These are phyloP conservation scores for Talaromyces atroroseus DNA, from an alignment of 2,329 filamentous ascomycete species.

Conservation along the genomic window DNA sequence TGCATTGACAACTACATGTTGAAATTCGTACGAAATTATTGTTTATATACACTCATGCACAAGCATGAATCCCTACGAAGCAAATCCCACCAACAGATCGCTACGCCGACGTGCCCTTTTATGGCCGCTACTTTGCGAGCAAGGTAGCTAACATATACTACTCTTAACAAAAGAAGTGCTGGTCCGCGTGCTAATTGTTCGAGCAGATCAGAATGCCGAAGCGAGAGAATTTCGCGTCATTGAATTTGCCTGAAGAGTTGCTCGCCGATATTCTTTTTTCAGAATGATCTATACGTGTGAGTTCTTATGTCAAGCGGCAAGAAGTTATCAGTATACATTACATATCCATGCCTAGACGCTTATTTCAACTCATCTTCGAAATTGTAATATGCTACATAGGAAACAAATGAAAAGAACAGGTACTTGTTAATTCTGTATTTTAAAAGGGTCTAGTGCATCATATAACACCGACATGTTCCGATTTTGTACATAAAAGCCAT, in stretches of 20 bases:
- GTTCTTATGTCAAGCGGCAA: background rate
- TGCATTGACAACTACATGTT: too few relatives aligned
- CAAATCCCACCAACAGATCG: slow-evolving; percentile 25
- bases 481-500: slow-evolving; percentile 35
- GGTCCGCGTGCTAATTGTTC: slow-evolving; percentile 10
- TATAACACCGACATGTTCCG: slow-evolving; percentile 28
- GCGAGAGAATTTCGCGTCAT: background rate
- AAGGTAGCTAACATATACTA: slow-evolving; percentile 33
- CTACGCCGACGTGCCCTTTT: slow-evolving; percentile 27
- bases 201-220: slow-evolving; percentile 23
- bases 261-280: background rate
- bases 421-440: slow-evolving; percentile 26
- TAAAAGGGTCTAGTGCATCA: slow-evolving; percentile 19
- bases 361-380: background rate
- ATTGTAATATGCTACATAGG: slow-evolving; percentile 15
- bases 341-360: too few relatives aligned
- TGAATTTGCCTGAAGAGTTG: background rate
- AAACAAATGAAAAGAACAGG: slow-evolving; percentile 12
- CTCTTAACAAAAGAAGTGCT: too few relatives aligned
- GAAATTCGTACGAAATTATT: too few relatives aligned
- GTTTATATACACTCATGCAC: too few relatives aligned
- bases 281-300: background rate
- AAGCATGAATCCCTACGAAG: slow-evolving; percentile 12
- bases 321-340: too few relatives aligned
- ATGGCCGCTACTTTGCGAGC: slow-evolving; percentile 34